phyloP scores from a whole-genome alignment of 805 yeast species.

The Myxozyma geophila region DNA sequence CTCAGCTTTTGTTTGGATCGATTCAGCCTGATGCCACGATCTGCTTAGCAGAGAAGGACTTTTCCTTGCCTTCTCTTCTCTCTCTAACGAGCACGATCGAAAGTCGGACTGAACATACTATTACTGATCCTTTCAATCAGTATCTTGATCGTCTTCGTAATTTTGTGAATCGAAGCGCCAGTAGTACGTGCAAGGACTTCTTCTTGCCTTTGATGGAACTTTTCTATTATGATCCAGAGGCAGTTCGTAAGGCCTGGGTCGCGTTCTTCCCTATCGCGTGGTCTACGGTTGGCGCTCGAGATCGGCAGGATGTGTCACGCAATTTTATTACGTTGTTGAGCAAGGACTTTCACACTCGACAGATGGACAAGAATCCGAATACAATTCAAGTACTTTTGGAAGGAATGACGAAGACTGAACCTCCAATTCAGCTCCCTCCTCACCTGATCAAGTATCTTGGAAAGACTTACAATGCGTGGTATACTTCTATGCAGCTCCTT shows the following conservation, averaged over 20 bases:
- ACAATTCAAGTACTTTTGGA: slow-evolving; percentile 82
- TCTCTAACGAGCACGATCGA: slow-evolving; percentile 34
- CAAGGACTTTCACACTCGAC: slow-evolving; percentile 91
- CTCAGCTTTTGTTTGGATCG: slow-evolving; percentile 81
- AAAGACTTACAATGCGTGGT: slow-evolving; percentile 86
- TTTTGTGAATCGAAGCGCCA: slow-evolving; percentile 40
- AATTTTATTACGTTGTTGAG: slow-evolving; percentile 77
- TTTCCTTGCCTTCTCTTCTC: slow-evolving; percentile 44
- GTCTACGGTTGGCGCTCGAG: slow-evolving; percentile 73
- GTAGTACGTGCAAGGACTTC: slow-evolving; percentile 59
- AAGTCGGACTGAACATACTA: slow-evolving; percentile 30
- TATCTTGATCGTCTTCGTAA: slow-evolving; percentile 34
- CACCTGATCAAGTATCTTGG: slow-evolving; percentile 89
- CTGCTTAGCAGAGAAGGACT: slow-evolving; percentile 53
- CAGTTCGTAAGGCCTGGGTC: slow-evolving; percentile 84
- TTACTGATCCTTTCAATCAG: slow-evolving; percentile 39
- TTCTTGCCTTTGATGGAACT: slow-evolving; percentile 75
- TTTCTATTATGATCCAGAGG: slow-evolving; percentile 77
- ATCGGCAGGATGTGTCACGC: slow-evolving; percentile 81
- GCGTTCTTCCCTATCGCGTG: slow-evolving; percentile 81
- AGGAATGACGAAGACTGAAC: slow-evolving; percentile 68
- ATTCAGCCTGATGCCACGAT: slow-evolving; percentile 59
- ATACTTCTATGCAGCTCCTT: slow-evolving; percentile 79
- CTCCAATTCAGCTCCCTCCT: slow-evolving; percentile 83
- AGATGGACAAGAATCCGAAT: slow-evolving; percentile 82